Evolutionary conservation across 2,329 filamentous ascomycete species (phyloP).

Genomic region (Apiospora pterosperma): DNA sequence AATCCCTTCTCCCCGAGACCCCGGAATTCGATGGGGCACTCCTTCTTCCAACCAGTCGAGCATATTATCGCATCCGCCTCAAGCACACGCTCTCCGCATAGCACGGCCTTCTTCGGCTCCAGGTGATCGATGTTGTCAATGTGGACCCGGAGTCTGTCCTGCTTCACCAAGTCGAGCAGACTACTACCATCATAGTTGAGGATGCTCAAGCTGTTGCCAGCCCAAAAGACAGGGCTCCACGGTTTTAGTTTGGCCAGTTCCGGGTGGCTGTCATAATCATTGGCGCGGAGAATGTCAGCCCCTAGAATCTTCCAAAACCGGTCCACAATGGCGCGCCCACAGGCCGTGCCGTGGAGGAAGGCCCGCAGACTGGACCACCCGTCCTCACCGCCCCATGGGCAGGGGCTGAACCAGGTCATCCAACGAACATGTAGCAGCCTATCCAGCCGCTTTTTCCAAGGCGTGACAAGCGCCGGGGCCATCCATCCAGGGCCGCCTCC

Average conservation of each 20-base stretch:
- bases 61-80: background rate
- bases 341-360: no score
- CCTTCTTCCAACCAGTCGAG: background rate
- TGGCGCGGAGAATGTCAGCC: background rate
- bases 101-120: background rate
- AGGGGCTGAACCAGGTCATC: no score
- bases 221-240: background rate
- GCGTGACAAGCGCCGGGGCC: slow-evolving; percentile 58
- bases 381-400: no score
- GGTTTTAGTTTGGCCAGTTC: background rate
- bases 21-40: background rate
- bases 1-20: no score
- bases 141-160: background rate
- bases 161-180: background rate
- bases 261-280: background rate
- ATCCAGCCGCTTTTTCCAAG: no score
- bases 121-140: background rate
- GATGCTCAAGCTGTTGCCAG: background rate
- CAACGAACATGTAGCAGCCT: no score
- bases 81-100: background rate
- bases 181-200: background rate
- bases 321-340: background rate
- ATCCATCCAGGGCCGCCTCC: no score
- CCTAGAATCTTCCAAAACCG: background rate
- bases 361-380: no score